These are phyloP conservation scores for Coemansia sp. DNA, from an alignment of 192 early-diverging fungal genomes.

Conservation along the genomic window DNA sequence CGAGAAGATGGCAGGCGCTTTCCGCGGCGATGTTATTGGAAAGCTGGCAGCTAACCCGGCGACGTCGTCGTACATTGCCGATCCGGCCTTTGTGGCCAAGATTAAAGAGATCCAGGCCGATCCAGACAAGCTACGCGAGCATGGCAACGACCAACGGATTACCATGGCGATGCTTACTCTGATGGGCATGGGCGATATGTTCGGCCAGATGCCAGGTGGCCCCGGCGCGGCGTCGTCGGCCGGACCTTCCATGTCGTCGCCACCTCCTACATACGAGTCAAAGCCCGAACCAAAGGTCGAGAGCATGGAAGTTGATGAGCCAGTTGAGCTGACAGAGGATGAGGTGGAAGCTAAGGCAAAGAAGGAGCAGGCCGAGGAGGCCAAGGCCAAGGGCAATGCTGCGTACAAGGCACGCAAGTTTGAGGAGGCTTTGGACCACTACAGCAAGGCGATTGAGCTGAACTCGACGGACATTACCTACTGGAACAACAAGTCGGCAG, in stretches of 20 bases:
- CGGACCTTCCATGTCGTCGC: conserved; percentile 11
- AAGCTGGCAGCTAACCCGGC: conserved; percentile 86
- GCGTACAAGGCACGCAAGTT: conserved; percentile 93
- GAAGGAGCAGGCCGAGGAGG: conserved; percentile 68
- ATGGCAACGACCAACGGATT: conserved; percentile 82
- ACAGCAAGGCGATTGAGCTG: conserved; percentile 86
- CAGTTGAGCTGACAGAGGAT: conserved; percentile 44
- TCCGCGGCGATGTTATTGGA: conserved; percentile 69
- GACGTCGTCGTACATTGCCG: conserved; percentile 65
- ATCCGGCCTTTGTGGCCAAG: conserved; percentile 76
- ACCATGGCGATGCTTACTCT: conserved; percentile 72
- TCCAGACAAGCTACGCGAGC: conserved; percentile 64
- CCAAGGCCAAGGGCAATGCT: conserved; percentile 86
- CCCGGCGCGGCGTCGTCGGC: conserved; percentile 20
- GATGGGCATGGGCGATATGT: conserved; percentile 68
- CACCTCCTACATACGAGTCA: conserved; percentile 15
- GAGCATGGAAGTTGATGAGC: conserved; percentile 49
- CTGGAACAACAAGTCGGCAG: conserved; percentile 96
- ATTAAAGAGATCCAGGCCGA: conserved; percentile 75
- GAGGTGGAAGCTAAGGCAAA: conserved; percentile 62
- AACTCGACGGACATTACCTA: conserved; percentile 90
- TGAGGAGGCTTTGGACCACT: conserved; percentile 84
- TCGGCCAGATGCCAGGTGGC: conserved; percentile 35
- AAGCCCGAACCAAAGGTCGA: conserved; percentile 13
- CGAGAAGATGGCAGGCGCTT: conserved; percentile 44